Evolutionary conservation across 192 early-diverging fungal species (phyloP), one percentile per base, ranked within the genome.

Genomic region (Rhizophagus sp.): DNA sequence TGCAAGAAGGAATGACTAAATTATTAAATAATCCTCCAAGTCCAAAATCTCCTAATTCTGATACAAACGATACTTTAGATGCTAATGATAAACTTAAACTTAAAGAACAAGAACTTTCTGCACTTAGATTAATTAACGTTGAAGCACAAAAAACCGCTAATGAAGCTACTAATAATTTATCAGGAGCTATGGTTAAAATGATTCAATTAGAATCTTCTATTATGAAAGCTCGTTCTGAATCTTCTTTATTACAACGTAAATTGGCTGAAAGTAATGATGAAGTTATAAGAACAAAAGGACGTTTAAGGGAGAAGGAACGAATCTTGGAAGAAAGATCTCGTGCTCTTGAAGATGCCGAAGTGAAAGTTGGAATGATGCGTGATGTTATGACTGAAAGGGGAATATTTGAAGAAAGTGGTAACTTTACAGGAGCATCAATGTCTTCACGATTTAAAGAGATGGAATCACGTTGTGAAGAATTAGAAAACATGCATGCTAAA

Each of bases 271-370:
- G 81, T 50, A 71, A 73, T 25, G 88, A 88, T 62, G 82, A 85
- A 27, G 79, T 86, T 19, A 71, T 81, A 13, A 33, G 75, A 36
- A 36, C 84, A 39, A 84, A 84, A 27, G 77, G 81, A n/a, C 47
- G 82, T 30, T 36, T 88, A 75, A 81, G 82, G 30, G 85, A 83
- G 19, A 86, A 82, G 44, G 88, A 90, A 79, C 83, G 83, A n/a
- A 24, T 70, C 0, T 49, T 91, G 1, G 81, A 81, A 15, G 85
- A 88, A 65, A 81, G 83, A 71, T 49, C 83, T 7, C 62, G 70
- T 11, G 82, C 86, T 33, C 83, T 88, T 68, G 89, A 91, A 64
- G 88, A 86, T 72, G 81, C 82, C 49, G 84, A 88, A 65, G 82
- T 85, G 11, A 86, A 89, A 62, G 33, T 88, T 8, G 80, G 82